phyloP scores from a whole-genome alignment of 1,139 yeast species.

The Williopsis jadinii region DNA sequence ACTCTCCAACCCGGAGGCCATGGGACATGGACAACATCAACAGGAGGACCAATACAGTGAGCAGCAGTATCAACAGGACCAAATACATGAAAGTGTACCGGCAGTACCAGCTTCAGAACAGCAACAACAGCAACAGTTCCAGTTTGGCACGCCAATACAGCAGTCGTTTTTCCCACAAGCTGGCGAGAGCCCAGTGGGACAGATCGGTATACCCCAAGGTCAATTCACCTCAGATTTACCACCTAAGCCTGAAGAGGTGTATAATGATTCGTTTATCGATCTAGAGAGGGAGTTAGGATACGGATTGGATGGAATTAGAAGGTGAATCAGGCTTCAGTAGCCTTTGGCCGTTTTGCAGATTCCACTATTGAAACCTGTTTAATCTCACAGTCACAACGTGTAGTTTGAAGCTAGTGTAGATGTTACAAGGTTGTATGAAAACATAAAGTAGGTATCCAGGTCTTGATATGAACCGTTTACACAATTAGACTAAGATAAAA shows the following conservation, averaged over 20 bases:
- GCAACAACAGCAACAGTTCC: conserved; percentile 9
- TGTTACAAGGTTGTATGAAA: too few species aligned
- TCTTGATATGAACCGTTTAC: too few species aligned
- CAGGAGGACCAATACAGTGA: conserved; percentile 15
- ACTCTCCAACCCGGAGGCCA: conserved; percentile 15
- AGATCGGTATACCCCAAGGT: conserved; percentile 3
- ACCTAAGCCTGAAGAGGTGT: conserved; percentile 34
- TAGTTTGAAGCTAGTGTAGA: too few species aligned
- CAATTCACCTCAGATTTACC: conserved; percentile 32
- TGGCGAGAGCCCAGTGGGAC: background rate
- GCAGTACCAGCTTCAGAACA: conserved; percentile 5
- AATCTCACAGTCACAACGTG: too few species aligned
- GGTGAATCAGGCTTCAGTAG: too few species aligned
- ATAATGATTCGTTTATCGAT: conserved; percentile 29
- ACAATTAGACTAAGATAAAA: too few species aligned
- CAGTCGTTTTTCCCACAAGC: conserved; percentile 11
- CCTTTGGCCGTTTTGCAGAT: too few species aligned
- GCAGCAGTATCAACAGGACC: conserved; percentile 9
- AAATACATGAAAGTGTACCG: conserved; percentile 9
- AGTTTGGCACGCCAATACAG: conserved; percentile 10
- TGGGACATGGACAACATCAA: conserved; percentile 14
- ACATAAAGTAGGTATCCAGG: too few species aligned
- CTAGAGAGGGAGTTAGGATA: conserved; percentile 53
- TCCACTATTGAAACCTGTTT: too few species aligned
- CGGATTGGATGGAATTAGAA: conserved; percentile 38